Evolutionary conservation across 176 grass and related monocot species (phyloP), one percentile per base, ranked within the genome.

Genomic region (Saccharum officinarum): DNA sequence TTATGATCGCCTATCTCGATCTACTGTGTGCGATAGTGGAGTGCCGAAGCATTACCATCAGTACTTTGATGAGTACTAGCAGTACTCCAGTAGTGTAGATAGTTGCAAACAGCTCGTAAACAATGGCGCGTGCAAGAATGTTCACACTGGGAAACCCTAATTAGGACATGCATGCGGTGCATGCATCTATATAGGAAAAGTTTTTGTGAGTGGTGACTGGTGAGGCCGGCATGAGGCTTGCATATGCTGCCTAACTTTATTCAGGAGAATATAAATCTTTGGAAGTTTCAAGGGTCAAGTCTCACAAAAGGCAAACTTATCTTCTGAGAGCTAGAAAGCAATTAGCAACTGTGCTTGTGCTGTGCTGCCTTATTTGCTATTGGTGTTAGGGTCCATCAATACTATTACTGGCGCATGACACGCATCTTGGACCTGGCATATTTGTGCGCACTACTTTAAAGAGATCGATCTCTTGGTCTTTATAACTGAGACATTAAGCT

Each of bases 91-190:
- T n/a, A 22, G 46, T 49, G 50, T 25, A 50, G 45, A 73, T 75
- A 80, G 89, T 69, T 75, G 84, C 80, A 80, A 49, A 84, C 89
- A 87, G 50, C 75, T 75, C 52, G 75, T 80, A 76, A 80, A 87
- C 75, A 70, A 91, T 75, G 75, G 84, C 38, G 74, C 73, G 39
- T 78, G 60, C 40, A 59, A 62, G 49, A 40, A 76, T 15, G 81
- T 81, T 91, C 85, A 72, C 85, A 91, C 33, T 8, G 11, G 50
- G 40, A 81, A 91, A 91, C 89, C 89, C 85, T 91, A 91, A 80
- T 52, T 33, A 64, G 76, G 23, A 20, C 75, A 80, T 68, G 89
- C 70, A 75, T 70, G 17, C 45, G 45, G 3, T 9, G 55, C 8
- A 72, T 91, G 77, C 85, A 57, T 76, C 84, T 84, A 34, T 75